Percentiles rank a stretch among this genome's conserved stretches.
phyloP scores from a whole-genome alignment of 345 rosid genomes.

The Salix koriyanagi region DNA sequence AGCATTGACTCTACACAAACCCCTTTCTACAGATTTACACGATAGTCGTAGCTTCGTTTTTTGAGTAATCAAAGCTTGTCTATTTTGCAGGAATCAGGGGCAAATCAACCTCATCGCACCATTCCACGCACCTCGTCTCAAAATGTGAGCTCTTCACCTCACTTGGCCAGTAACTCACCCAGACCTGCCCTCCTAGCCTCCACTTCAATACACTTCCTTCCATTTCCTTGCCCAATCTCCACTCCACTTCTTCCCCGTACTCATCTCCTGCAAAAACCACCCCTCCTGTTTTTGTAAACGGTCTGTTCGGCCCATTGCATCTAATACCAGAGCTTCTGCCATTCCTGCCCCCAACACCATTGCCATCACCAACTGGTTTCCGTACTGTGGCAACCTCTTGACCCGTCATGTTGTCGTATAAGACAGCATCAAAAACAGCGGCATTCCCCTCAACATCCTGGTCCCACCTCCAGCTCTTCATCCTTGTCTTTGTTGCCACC shows the following conservation, averaged over 20 bases:
- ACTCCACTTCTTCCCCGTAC: constrained; percentile 59
- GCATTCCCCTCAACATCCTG: constrained; percentile 81
- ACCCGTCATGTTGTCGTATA: constrained; percentile 50
- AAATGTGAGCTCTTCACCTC: constrained; percentile 41
- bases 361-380: constrained; percentile 15
- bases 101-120: constrained; percentile 88
- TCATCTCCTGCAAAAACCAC: constrained; percentile 68
- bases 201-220: constrained; percentile 89
- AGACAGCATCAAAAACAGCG: constrained; percentile 59
- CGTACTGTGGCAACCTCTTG: constrained; percentile 33
- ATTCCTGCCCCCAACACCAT: background rate
- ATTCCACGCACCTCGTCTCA: constrained; percentile 80
- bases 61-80: background rate
- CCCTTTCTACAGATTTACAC: too few species aligned
- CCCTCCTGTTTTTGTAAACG: constrained; percentile 74
- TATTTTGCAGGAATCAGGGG: constrained; percentile 51
- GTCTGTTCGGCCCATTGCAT: constrained; percentile 31
- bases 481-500: constrained; percentile 44
- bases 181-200: constrained; percentile 76
- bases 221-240: constrained; percentile 88
- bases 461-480: constrained; percentile 74
- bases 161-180: constrained; percentile 73
- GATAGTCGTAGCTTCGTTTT: background rate
- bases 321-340: constrained; percentile 5
- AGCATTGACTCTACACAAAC: background rate